These are phyloP conservation scores for Rhizopus stolonifer DNA, from an alignment of 371 early-diverging fungal genomes.

Conservation along the genomic window DNA sequence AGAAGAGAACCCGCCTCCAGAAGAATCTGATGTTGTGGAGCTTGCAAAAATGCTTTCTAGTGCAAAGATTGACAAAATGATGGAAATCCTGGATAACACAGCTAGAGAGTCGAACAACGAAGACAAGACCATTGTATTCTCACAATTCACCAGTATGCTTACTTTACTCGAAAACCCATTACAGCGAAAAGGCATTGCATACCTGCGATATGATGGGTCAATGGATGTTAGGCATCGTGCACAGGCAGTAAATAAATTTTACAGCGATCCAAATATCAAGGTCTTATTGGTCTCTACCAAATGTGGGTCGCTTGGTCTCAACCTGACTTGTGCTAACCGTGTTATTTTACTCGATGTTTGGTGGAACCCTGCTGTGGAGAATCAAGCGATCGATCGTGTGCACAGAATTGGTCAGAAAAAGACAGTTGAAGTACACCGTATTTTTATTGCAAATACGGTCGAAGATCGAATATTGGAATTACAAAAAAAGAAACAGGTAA, in stretches of 20 bases:
- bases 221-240: constrained; percentile 43
- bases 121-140: constrained; percentile 81
- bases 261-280: constrained; percentile 41
- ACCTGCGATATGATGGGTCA: constrained; percentile 48
- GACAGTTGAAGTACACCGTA: constrained; percentile 22
- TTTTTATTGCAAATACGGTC: constrained; percentile 30
- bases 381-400: constrained; percentile 80
- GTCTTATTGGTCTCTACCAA: constrained; percentile 69
- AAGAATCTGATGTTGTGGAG: background rate
- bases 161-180: constrained; percentile 69
- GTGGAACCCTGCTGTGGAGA: constrained; percentile 68
- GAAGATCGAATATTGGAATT: constrained; percentile 44
- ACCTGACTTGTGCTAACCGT: constrained; percentile 41
- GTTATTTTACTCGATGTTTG: constrained; percentile 59
- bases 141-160: constrained; percentile 77
- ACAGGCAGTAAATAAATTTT: constrained; percentile 45
- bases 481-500: constrained; percentile 40
- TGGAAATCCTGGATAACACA: constrained; percentile 43
- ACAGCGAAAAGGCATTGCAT: constrained; percentile 31
- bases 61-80: constrained; percentile 54
- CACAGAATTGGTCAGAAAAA: constrained; percentile 97
- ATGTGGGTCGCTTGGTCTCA: constrained; percentile 65
- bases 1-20: no score
- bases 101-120: constrained; percentile 19
- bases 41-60: constrained; percentile 25